Conservation (phyloP, 441 rosid genomes). For the Populus hybrid region DNA sequence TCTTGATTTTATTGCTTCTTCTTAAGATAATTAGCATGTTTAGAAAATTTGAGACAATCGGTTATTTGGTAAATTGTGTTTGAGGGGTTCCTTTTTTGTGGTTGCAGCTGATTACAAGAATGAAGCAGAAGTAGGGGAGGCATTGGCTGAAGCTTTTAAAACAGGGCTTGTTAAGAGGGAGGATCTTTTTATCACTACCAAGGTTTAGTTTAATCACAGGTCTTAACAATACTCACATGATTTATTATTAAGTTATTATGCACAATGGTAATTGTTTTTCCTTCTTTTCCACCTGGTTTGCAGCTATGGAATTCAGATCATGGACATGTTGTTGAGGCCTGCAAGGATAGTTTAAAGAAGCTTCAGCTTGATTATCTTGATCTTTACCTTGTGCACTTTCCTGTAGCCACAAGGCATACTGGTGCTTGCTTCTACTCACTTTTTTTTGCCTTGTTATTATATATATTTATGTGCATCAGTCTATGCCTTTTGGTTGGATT, state of each 20-base stretch:
- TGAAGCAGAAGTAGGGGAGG: constrained; percentile 86
- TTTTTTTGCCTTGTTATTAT: background rate
- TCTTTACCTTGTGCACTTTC: constrained; percentile 86
- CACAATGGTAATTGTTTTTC: background rate
- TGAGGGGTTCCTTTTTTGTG: constrained; percentile 8
- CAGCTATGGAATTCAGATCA: constrained; percentile 98
- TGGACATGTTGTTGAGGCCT: constrained; percentile 85
- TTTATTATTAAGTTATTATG: background rate
- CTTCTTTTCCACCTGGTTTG: background rate
- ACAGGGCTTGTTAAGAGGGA: constrained; percentile 76
- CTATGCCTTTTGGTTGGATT: background rate
- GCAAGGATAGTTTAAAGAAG: constrained; percentile 85
- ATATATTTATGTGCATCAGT: background rate
- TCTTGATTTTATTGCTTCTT: background rate
- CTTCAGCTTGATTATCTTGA: constrained; percentile 91
- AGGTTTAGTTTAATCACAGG: constrained; percentile 32
- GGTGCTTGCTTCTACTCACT: constrained; percentile 44
- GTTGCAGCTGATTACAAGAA: constrained; percentile 79
- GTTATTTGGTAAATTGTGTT: background rate
- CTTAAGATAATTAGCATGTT: background rate
- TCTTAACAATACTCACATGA: background rate
- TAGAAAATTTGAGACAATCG: background rate
- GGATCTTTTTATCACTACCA: constrained; percentile 87
- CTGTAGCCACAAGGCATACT: constrained; percentile 78
- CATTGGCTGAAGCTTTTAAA: constrained; percentile 68